Base-by-base conservation (phyloP, 164 flowering plant species). In the Kingdonia uniflora region DNA sequence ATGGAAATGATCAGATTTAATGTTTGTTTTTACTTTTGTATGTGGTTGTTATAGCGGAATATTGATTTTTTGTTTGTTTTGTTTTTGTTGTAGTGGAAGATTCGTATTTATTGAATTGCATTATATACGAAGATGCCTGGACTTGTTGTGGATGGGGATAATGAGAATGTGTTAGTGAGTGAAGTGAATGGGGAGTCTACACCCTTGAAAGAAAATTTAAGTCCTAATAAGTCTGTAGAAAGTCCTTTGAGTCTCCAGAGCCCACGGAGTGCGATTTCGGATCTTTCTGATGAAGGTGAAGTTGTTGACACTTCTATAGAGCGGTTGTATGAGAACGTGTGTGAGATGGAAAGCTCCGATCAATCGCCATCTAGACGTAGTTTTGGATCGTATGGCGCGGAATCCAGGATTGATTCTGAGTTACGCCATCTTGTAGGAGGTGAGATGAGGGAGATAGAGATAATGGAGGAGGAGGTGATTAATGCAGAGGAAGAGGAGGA, bases 301-400 rank as follows among this genome's bases (percentile, higher is more conserved):
- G 65, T 77, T 11, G 84, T 77, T 11, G 84, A 87, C 39, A 76
- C 89, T 11, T 82, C 92, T 0, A 84, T 84, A 43, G 87, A 87
- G 67, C 71, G 68, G 62, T 71, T 87, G 46, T 84, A 82, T 68
- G 87, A 82, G 54, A 87, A 84, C 70, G 84, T 84, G 5, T 84
- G 80, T 60, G 92, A 84, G 23, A 82, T 87, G 96, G 87, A 82
- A 66, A 87, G 96, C 60, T 84, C 92, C 25, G 89, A 84, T 71
- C 78, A 67, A 45, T 84, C 92, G 2, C 87, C 87, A 7, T 82
- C 90, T 1, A 76, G 92, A 71, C 68, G 52, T 14, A 87, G 96
- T 55, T 82, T 72, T 75, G 77, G 73, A 47, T 87, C 92, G 1
- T 74, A 80, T 61, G 92, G 85, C 33, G 85, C 76, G 15, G 92